Percentiles rank a stretch among this genome's conserved stretches.
These are phyloP conservation scores for Grifola frondosa DNA, from an alignment of 1,284 basidiomycete genomes.

Conservation along the genomic window DNA sequence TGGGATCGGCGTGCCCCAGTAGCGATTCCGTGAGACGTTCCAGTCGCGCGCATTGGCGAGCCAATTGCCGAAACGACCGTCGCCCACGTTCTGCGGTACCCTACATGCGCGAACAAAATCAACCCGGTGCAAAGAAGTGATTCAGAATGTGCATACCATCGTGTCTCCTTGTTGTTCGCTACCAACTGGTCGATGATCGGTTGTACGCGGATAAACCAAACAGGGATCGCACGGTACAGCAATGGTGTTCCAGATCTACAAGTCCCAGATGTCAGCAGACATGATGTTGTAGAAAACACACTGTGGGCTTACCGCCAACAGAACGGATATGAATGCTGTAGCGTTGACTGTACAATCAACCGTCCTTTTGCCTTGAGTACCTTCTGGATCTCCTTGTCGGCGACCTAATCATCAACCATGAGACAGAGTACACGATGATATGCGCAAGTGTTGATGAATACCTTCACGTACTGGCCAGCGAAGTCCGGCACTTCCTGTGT, in stretches of 20 bases:
- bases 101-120: too few relatives aligned
- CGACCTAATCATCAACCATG: slow-evolving; percentile 52
- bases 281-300: too few relatives aligned
- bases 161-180: slow-evolving; percentile 86
- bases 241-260: slow-evolving; percentile 89
- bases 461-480: slow-evolving; percentile 90
- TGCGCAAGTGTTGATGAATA: slow-evolving; percentile 25
- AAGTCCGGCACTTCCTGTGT: slow-evolving; percentile 91
- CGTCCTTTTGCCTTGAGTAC: slow-evolving; percentile 86
- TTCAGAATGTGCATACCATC: slow-evolving; percentile 74
- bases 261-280: not conserved
- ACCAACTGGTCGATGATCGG: slow-evolving; percentile 86
- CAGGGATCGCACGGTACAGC: slow-evolving; percentile 95
- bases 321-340: slow-evolving; percentile 94
- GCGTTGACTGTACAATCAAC: slow-evolving; percentile 84
- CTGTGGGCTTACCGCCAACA: slow-evolving; percentile 80
- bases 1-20: slow-evolving; percentile 99
- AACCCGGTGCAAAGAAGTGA: too few relatives aligned
- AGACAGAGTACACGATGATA: not conserved
- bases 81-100: slow-evolving; percentile 91
- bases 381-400: slow-evolving; percentile 95
- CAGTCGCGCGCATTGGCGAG: slow-evolving; percentile 96
- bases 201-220: slow-evolving; percentile 94
- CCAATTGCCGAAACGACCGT: slow-evolving; percentile 97
- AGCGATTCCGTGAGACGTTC: slow-evolving; percentile 99